These are phyloP conservation scores for Boletus edulis DNA, from an alignment of 768 basidiomycete species.

Conservation along the genomic window DNA sequence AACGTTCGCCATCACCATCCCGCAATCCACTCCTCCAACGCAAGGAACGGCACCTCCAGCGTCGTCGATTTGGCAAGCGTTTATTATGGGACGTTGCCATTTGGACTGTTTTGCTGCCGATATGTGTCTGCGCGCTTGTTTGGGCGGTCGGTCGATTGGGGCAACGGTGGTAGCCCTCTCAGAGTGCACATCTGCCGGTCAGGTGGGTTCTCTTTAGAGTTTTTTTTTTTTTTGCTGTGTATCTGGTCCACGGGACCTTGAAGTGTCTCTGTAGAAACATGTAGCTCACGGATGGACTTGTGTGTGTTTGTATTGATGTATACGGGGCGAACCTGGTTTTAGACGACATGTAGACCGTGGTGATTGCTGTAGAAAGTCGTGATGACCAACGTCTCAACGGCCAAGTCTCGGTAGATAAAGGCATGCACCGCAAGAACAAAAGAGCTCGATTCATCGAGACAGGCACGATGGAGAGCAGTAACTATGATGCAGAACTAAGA, in stretches of 20 bases:
- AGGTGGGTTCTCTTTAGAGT: not conserved
- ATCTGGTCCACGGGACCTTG: slow-evolving; percentile 5
- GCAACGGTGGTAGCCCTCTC: slow-evolving; percentile 47
- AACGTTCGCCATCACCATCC: slow-evolving; percentile 28
- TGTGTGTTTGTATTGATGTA: too few species aligned
- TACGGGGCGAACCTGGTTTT: too few species aligned
- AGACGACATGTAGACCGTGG: too few species aligned
- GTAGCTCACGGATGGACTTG: not conserved
- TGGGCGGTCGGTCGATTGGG: slow-evolving; percentile 57
- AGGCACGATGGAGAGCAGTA: too few species aligned
- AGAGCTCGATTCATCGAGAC: too few species aligned
- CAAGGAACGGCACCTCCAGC: slow-evolving; percentile 85
- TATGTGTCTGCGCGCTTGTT: slow-evolving; percentile 51
- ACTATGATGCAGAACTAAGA: too few species aligned
- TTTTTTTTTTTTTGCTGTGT: not conserved
- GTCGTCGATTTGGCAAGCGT: slow-evolving; percentile 64
- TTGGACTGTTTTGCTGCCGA: slow-evolving; percentile 67
- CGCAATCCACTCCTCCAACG: slow-evolving; percentile 75
- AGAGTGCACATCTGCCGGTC: slow-evolving; percentile 3
- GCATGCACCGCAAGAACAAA: too few species aligned
- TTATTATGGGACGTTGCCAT: slow-evolving; percentile 83
- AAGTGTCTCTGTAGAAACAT: not conserved
- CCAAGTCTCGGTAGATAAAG: too few species aligned
- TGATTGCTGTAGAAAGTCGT: too few species aligned
- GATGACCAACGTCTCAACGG: too few species aligned